Conservation (phyloP, 2,329 filamentous ascomycete species). For the Aspergillus vadensis region DNA sequence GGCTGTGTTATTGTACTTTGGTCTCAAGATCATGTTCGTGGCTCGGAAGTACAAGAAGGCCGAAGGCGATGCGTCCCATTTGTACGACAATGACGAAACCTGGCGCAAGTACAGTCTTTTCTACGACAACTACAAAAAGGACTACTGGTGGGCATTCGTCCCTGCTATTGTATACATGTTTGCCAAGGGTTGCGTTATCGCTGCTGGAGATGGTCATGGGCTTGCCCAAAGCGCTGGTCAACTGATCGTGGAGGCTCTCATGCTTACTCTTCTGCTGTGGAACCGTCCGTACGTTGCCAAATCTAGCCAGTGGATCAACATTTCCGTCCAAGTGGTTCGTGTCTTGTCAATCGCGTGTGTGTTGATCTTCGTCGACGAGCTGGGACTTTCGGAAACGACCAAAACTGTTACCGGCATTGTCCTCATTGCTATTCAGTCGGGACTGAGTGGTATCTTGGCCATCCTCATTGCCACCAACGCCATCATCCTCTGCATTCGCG, state of each 20-base stretch:
- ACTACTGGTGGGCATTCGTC: constrained; percentile 97
- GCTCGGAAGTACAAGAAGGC: constrained; percentile 72
- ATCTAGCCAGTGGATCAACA: constrained; percentile 90
- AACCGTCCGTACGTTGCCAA: constrained; percentile 82
- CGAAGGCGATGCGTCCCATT: constrained; percentile 70
- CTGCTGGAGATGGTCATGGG: constrained; percentile 81
- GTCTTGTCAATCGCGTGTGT: constrained; percentile 87
- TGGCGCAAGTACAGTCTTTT: constrained; percentile 98
- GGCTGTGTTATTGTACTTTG: constrained; percentile 76
- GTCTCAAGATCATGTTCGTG: constrained; percentile 76
- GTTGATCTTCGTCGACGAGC: constrained; percentile 88
- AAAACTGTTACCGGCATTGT: constrained; percentile 94
- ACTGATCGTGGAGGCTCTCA: constrained; percentile 75
- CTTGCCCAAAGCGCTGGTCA: constrained; percentile 78
- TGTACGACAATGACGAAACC: constrained; percentile 86
- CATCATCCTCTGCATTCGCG: constrained; percentile 75
- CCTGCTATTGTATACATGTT: constrained; percentile 89
- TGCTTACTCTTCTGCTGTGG: constrained; percentile 81
- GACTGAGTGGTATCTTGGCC: constrained; percentile 77
- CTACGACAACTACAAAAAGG: constrained; percentile 92
- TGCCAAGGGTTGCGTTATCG: constrained; percentile 81
- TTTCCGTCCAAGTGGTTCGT: constrained; percentile 83
- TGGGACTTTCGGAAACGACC: constrained; percentile 85
- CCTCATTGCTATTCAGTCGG: constrained; percentile 86
- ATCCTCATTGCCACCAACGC: constrained; percentile 89